Evolutionary conservation across 2,329 filamentous ascomycete genomes (phyloP), one percentile per base, ranked within the genome.

Genomic region (Dendrostoma leiphaemia): DNA sequence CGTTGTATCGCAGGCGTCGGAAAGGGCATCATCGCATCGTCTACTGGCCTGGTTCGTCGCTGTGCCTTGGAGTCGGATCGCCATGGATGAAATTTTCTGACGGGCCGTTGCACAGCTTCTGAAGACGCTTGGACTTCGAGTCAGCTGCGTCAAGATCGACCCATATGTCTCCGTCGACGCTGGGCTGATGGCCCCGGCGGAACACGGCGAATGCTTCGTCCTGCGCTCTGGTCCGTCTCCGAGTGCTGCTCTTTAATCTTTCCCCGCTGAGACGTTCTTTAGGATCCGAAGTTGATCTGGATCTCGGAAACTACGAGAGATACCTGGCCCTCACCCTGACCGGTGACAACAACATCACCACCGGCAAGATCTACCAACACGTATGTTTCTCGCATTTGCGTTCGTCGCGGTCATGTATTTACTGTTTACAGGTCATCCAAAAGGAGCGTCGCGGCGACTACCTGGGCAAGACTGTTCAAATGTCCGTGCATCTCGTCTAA

Each of bases 301-400:
- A 84, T 63, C 72, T 84, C 41, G 81, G 81, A 19, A 82, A 82
- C 66, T 83, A 82, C 62, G 79, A 82, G 64, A 66, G 77, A 56
- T 96, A 96, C 68, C 85, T 96, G 51, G 86, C 87, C 65, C 86
- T 93, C 61, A 89, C 86, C 52, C 80, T 97, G 58, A 90, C 85
- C 8, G 80, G 86, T 58, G 91, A 96, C 63, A 91, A 93, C 77
- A 97, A 97, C 73, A 96, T 99, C 72, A 99, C 94, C 3, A 96
- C 93, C 6, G 94, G 94, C 67, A 97, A 97, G 77, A 91, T 97
- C 63, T 97, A 97, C 74, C 81, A 90, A 66, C 84, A 89, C 64
- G 92, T 97, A 51, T 91, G 96, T 64, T 80, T 87, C 67, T 81
- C 51, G 37, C 6, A 21, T 9, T 35, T 41, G 19, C 43, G n/a